phyloP scores from a whole-genome alignment of 225 moss, liverwort and hornwort species.

The Takakia lepidozioides region DNA sequence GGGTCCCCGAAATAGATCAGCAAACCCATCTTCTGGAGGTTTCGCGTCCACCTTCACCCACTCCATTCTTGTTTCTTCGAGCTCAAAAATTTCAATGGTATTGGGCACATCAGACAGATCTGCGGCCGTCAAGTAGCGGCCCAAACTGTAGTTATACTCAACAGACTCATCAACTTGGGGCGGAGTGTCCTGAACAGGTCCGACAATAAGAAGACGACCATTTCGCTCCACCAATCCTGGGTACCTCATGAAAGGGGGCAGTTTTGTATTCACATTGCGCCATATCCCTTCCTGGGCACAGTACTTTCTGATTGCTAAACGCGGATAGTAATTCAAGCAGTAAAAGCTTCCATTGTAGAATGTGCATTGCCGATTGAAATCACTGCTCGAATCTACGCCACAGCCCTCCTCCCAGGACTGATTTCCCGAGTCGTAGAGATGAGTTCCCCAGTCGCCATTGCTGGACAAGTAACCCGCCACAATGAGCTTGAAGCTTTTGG shows the following conservation, averaged over 20 bases:
- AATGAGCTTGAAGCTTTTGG: constrained; percentile 1
- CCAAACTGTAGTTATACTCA: too few relatives aligned
- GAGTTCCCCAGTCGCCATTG: constrained; percentile 2
- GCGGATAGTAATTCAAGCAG: constrained; percentile 3
- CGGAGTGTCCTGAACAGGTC: neutral
- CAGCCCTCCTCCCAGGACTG: neutral
- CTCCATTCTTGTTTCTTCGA: constrained; percentile 5
- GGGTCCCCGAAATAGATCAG: constrained; percentile 4
- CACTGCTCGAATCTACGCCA: neutral
- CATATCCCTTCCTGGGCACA: constrained; percentile 1
- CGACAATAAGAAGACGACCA: constrained; percentile 3
- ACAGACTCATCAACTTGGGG: neutral
- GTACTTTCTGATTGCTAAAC: constrained; percentile 4
- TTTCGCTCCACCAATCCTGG: constrained; percentile 2
- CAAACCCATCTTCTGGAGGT: constrained; percentile 4
- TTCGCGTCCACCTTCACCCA: constrained; percentile 6
- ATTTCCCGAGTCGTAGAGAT: neutral
- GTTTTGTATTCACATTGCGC: neutral
- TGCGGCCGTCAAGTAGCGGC: neutral
- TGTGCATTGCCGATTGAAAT: neutral
- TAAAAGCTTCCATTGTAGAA: constrained; percentile 4
- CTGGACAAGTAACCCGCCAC: neutral
- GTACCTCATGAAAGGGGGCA: constrained; percentile 5
- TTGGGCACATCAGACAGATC: constrained; percentile 4
- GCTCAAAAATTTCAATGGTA: constrained; percentile 5